Evolutionary conservation across 306 rosid species (phyloP).

Genomic region (Ceratonia siliqua): DNA sequence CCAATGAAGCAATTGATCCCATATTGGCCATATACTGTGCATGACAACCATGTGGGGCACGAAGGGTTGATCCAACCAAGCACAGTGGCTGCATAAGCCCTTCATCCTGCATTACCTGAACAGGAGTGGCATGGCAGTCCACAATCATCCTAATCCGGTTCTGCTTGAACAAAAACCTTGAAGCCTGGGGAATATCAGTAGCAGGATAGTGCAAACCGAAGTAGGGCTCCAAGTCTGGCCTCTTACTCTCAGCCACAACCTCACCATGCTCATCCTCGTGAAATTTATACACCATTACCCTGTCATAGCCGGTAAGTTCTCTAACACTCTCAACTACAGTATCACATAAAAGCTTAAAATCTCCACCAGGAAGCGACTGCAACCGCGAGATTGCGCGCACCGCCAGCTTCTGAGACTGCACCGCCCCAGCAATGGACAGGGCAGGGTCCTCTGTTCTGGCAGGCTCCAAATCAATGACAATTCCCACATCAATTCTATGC

Average conservation of each 20-base stretch:
- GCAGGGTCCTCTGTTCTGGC: constrained; percentile 86
- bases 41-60: constrained; percentile 92
- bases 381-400: constrained; percentile 80
- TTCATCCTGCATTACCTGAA: constrained; percentile 68
- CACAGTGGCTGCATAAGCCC: constrained; percentile 76
- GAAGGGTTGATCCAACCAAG: constrained; percentile 83
- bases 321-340: constrained; percentile 75
- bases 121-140: constrained; percentile 72
- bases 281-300: constrained; percentile 94
- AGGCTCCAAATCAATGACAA: constrained; percentile 92
- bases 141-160: constrained; percentile 93
- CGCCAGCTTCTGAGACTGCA: constrained; percentile 88
- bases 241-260: constrained; percentile 86
- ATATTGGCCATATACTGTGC: constrained; percentile 93
- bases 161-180: constrained; percentile 88
- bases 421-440: constrained; percentile 83
- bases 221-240: constrained; percentile 78
- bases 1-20: constrained; percentile 86
- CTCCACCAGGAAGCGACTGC: constrained; percentile 77
- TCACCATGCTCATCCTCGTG: constrained; percentile 97
- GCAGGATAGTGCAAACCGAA: constrained; percentile 92
- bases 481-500: constrained; percentile 81
- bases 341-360: constrained; percentile 64
- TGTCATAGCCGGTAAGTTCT: constrained; percentile 82
- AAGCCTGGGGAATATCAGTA: constrained; percentile 90